These are phyloP conservation scores for Phlebopus sp. DNA, from an alignment of 1,284 basidiomycete genomes.

Conservation along the genomic window DNA sequence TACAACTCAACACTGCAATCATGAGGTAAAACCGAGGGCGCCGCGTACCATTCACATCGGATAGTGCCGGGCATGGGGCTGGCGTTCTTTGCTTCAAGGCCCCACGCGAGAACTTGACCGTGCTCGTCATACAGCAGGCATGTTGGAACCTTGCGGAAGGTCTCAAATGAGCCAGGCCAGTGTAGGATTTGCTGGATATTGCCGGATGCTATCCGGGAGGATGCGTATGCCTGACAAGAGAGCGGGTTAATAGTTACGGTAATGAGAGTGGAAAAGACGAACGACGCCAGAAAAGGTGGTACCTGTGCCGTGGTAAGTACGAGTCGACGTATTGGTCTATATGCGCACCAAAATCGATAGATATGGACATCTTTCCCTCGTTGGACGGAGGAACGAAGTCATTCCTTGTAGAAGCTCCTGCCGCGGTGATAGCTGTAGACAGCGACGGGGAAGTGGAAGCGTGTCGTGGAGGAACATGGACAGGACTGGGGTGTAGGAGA, in stretches of 20 bases:
- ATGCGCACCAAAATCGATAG: constrained; percentile 73
- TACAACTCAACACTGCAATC: neutral
- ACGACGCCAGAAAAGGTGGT: constrained; percentile 83
- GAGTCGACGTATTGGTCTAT: neutral
- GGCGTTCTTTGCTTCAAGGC: constrained; percentile 76
- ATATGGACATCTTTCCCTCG: constrained; percentile 69
- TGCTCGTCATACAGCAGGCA: constrained; percentile 71
- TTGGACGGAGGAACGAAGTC: constrained; percentile 31
- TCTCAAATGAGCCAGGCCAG: constrained; percentile 78
- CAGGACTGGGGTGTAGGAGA: constrained; percentile 35
- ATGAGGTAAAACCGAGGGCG: neutral
- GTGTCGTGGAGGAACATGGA: constrained; percentile 32
- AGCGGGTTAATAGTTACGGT: neutral
- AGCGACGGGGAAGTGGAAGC: constrained; percentile 23
- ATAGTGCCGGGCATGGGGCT: constrained; percentile 61
- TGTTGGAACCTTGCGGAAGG: constrained; percentile 78
- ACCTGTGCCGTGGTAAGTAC: constrained; percentile 39
- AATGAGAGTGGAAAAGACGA: constrained; percentile 30
- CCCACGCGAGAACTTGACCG: constrained; percentile 73
- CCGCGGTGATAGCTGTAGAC: constrained; percentile 1
- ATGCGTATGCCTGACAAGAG: constrained; percentile 62
- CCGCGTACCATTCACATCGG: constrained; percentile 65
- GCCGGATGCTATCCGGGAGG: constrained; percentile 75
- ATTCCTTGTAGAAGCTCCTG: constrained; percentile 5
- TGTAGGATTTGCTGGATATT: constrained; percentile 73